Percentiles rank a stretch among this genome's conserved stretches.
These are phyloP conservation scores for Agrocybe pediades DNA, from an alignment of 768 basidiomycete species.

Conservation along the genomic window DNA sequence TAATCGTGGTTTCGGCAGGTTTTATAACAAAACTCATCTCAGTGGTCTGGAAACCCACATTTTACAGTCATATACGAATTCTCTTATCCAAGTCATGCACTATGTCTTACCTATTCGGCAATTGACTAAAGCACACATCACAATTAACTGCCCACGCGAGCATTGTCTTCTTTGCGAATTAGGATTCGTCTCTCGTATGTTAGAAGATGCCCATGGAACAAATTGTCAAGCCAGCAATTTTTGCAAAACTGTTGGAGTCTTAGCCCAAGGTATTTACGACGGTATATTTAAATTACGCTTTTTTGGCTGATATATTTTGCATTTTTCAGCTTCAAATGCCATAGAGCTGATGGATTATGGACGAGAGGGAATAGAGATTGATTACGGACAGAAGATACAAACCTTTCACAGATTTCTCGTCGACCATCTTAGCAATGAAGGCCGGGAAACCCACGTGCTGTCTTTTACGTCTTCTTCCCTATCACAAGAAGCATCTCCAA, in stretches of 20 bases:
- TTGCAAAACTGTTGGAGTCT: slow-evolving; percentile 87
- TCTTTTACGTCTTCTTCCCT: slow-evolving; percentile 6
- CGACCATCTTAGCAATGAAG: slow-evolving; percentile 80
- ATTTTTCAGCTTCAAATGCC: slow-evolving; percentile 70
- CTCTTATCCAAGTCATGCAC: slow-evolving; percentile 88
- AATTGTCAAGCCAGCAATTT: slow-evolving; percentile 99
- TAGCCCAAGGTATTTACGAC: slow-evolving; percentile 69
- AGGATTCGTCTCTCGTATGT: slow-evolving; percentile 92
- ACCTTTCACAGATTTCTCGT: slow-evolving; percentile 93
- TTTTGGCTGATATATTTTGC: not conserved
- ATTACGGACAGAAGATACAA: slow-evolving; percentile 90
- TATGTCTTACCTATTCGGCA: slow-evolving; percentile 76
- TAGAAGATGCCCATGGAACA: slow-evolving; percentile 90
- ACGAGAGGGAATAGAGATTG: slow-evolving; percentile 67
- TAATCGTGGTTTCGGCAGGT: slow-evolving; percentile 45
- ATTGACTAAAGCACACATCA: slow-evolving; percentile 90
- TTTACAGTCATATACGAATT: slow-evolving; percentile 94
- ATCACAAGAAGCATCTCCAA: slow-evolving; percentile 64
- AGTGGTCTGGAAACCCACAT: slow-evolving; percentile 98
- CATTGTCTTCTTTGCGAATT: slow-evolving; percentile 95
- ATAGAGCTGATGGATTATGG: slow-evolving; percentile 91
- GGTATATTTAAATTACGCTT: not conserved
- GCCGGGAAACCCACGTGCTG: not conserved
- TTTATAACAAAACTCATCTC: slow-evolving; percentile 89
- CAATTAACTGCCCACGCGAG: slow-evolving; percentile 83